Base-by-base conservation (phyloP, 345 rosid genomes). In the Populus euphratica region DNA sequence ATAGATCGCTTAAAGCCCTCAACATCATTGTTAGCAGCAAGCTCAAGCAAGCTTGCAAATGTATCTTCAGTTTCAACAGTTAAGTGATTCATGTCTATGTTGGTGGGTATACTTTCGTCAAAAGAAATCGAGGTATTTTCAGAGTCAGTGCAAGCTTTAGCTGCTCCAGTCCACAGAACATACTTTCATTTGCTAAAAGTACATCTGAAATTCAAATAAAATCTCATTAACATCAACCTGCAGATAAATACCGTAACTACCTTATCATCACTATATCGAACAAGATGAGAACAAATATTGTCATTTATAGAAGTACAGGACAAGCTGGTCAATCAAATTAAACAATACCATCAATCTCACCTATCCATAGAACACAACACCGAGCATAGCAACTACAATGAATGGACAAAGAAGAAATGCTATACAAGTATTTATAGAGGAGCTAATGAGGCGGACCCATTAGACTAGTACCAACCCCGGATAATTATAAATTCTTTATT, bases 31-130 rank as follows among this genome's bases (percentile, higher is more conserved):
- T 90, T 90, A 70, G 99, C 98, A 18, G 99, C 99, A 33, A 90
- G 90, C 90, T 93, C 99, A 74, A 95, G 98, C 82, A 93, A 81
- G 85, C 97, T 92, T 17, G 93, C 91, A 79, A 91, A 91, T 65
- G 91, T 74, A 79, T 94, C 94, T 81, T 91, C 97, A 72, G 98
- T 94, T 71, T 89, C 90, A 61, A 92, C 83, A 59, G 89, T 88
- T 65, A 94, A 84, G 83, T 92, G 96, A 87, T 90, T 94, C 98
- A 94, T 94, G 44, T 85, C 88, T 66, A 47, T 16, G 77, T 69
- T 75, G 76, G 69, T 39, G n/a, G 70, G 64, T 84, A 78, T 77
- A 76, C 76, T 83, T 81, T 86, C 85, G 68, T 76, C 87, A 18
- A 85, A 66, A 70, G 80, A 47, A 14, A 47, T 76, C 82, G 72